Evolutionary conservation across 177 flowering plant species (phyloP).

Genomic region (Vitis hybrid): DNA sequence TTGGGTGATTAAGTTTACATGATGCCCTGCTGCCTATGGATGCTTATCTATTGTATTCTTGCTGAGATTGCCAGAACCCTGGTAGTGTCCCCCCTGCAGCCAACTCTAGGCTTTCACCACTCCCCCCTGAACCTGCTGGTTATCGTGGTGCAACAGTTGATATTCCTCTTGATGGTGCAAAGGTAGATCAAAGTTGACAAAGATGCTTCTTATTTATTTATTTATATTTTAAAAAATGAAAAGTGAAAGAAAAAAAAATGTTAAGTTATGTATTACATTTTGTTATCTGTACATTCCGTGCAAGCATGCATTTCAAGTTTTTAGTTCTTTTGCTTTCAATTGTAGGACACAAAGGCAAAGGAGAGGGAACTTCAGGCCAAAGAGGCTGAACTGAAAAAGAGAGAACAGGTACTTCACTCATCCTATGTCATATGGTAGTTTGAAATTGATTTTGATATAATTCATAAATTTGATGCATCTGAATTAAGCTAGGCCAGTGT

Average conservation of each 20-base stretch:
- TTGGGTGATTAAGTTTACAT: neutral
- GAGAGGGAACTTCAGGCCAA: constrained; percentile 93
- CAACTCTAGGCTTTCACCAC: constrained; percentile 75
- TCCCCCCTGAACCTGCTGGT: constrained; percentile 86
- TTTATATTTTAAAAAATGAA: too few species aligned
- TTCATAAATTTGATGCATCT: neutral
- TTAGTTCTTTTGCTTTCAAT: constrained; percentile 1
- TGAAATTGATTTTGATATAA: neutral
- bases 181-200: constrained; percentile 33
- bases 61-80: constrained; percentile 45
- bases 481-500: neutral
- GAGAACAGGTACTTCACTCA: constrained; percentile 70
- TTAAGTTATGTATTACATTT: neutral
- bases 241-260: neutral
- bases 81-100: constrained; percentile 71
- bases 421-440: neutral
- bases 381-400: constrained; percentile 83
- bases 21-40: neutral
- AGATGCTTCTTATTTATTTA: too few species aligned
- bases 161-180: constrained; percentile 68
- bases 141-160: constrained; percentile 75
- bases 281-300: neutral
- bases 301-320: neutral
- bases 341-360: constrained; percentile 66
- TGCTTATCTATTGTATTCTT: constrained; percentile 3